Evolutionary conservation across 164 flowering plant genomes (phyloP).

Genomic region (Echeveria elegans): DNA sequence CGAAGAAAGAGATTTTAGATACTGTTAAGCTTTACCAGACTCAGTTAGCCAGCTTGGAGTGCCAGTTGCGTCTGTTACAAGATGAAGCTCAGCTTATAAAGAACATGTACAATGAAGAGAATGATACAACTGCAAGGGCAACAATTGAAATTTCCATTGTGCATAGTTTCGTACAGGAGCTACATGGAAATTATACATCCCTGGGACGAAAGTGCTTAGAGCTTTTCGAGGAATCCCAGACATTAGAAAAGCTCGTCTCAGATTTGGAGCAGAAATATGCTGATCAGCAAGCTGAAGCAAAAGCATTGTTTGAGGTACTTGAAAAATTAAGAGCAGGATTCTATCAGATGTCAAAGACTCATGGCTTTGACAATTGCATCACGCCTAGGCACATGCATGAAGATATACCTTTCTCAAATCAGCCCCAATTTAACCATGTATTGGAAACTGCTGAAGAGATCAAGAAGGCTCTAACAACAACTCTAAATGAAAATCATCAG

Average conservation of each 20-base stretch:
- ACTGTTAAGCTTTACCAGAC: background rate
- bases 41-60: slow-evolving; percentile 24
- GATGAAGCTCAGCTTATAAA: slow-evolving; percentile 22
- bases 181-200: slow-evolving; percentile 25
- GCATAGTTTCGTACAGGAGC: slow-evolving; percentile 23
- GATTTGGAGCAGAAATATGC: slow-evolving; percentile 15
- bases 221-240: slow-evolving; percentile 24
- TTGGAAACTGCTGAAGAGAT: slow-evolving; percentile 22
- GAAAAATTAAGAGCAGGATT: slow-evolving; percentile 29
- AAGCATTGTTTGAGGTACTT: slow-evolving; percentile 23
- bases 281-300: slow-evolving; percentile 23
- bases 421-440: slow-evolving; percentile 16
- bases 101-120: slow-evolving; percentile 30
- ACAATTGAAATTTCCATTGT: slow-evolving; percentile 35
- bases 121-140: slow-evolving; percentile 25
- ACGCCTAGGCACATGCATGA: slow-evolving; percentile 8
- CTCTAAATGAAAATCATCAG: slow-evolving; percentile 33
- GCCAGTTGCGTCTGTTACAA: slow-evolving; percentile 24
- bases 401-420: slow-evolving; percentile 21
- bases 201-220: slow-evolving; percentile 23
- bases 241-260: slow-evolving; percentile 32
- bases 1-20: background rate
- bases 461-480: slow-evolving; percentile 18
- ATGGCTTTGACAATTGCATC: slow-evolving; percentile 20
- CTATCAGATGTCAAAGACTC: slow-evolving; percentile 21